These are phyloP conservation scores for Xylariales sp. DNA, from an alignment of 2,329 filamentous ascomycete species.

Conservation along the genomic window DNA sequence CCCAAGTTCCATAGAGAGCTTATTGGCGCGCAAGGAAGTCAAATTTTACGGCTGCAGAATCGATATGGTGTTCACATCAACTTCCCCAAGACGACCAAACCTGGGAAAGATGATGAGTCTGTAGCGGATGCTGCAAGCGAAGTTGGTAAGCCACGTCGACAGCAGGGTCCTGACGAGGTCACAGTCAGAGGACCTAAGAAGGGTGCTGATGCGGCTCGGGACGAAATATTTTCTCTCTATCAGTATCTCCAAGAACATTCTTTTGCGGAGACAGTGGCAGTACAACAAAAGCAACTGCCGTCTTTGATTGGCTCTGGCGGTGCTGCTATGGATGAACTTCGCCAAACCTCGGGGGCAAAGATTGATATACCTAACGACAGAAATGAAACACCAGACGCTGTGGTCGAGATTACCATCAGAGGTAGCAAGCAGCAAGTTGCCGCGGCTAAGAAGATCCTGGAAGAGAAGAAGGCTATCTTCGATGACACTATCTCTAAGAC, in stretches of 20 bases:
- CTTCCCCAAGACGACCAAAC: slow-evolving; percentile 80
- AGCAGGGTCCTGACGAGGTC: slow-evolving; percentile 89
- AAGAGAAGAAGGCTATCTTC: slow-evolving; percentile 87
- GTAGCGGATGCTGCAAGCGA: slow-evolving; percentile 77
- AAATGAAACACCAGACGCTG: slow-evolving; percentile 73
- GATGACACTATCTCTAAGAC: slow-evolving; percentile 89
- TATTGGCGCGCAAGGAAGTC: slow-evolving; percentile 86
- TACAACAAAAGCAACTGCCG: slow-evolving; percentile 93
- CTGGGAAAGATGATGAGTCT: slow-evolving; percentile 75
- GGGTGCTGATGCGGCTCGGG: slow-evolving; percentile 90
- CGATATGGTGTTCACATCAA: slow-evolving; percentile 93
- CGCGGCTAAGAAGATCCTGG: slow-evolving; percentile 88
- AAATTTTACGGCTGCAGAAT: slow-evolving; percentile 91
- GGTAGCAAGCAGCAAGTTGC: slow-evolving; percentile 92
- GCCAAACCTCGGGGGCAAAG: slow-evolving; percentile 84
- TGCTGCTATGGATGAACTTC: slow-evolving; percentile 88
- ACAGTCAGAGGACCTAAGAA: slow-evolving; percentile 90
- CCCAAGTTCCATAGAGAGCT: slow-evolving; percentile 94
- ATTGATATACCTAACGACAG: slow-evolving; percentile 90
- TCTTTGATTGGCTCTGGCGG: slow-evolving; percentile 92
- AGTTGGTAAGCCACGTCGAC: slow-evolving; percentile 69
- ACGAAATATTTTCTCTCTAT: slow-evolving; percentile 88
- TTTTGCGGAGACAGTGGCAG: slow-evolving; percentile 79
- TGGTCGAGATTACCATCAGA: slow-evolving; percentile 90
- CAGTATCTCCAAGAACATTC: slow-evolving; percentile 93